Percentiles rank a stretch among this genome's conserved stretches.
Conservation (phyloP, 495 filamentous ascomycete genomes). For the Penicillium malachiteum region DNA sequence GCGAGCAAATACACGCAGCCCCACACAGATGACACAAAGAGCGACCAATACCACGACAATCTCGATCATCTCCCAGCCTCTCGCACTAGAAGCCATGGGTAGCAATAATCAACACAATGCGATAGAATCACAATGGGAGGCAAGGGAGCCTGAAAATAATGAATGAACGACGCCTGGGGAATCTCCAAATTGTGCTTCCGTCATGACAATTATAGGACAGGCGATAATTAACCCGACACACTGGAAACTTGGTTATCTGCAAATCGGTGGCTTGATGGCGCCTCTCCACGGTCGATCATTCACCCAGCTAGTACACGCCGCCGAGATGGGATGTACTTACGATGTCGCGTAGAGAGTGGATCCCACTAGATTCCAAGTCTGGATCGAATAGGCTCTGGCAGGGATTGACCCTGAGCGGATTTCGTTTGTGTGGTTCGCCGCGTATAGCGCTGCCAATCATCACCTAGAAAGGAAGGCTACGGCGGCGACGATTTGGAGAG, state of each 20-base stretch:
- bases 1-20: conserved; percentile 39
- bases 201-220: conserved; percentile 13
- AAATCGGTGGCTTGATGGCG: neutral
- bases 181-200: neutral
- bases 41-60: conserved; percentile 38
- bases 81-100: conserved; percentile 28
- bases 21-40: conserved; percentile 36
- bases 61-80: conserved; percentile 37
- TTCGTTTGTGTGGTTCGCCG: conserved; percentile 5
- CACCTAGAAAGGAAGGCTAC: conserved; percentile 13
- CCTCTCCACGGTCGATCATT: neutral
- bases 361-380: conserved; percentile 2
- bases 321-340: neutral
- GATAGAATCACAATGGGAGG: conserved; percentile 7
- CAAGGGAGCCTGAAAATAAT: conserved; percentile 8
- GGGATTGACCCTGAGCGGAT: neutral
- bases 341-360: conserved; percentile 9
- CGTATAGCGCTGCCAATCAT: conserved; percentile 14
- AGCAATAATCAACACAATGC: neutral
- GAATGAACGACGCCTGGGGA: conserved; percentile 14
- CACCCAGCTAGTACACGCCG: neutral
- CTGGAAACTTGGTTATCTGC: neutral
- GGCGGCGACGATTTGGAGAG: neutral
- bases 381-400: conserved; percentile 3
- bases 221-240: conserved; percentile 1